Percentiles rank a stretch among this genome's conserved stretches.
Conservation (phyloP, 345 rosid genomes). For the Bretschneidera sinensis region DNA sequence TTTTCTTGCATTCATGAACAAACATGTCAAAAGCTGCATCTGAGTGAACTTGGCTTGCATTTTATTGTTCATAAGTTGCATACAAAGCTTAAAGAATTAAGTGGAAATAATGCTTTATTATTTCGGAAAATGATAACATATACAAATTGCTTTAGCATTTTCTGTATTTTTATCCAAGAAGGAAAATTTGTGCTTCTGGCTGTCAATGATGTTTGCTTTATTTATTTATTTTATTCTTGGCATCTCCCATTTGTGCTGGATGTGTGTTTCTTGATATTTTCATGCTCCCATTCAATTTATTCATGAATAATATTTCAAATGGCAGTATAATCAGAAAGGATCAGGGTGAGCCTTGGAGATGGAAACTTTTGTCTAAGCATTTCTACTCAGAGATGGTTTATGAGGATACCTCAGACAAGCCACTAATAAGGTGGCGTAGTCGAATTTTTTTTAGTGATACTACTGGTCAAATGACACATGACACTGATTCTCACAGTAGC, state of each 20-base stretch:
- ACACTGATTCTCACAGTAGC: conserved; percentile 17
- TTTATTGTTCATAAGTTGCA: neutral
- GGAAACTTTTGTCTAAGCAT: conserved; percentile 49
- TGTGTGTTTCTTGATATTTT: neutral
- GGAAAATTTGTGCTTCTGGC: neutral
- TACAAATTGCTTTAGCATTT: neutral
- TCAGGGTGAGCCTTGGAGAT: conserved; percentile 45
- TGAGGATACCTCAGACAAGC: conserved; percentile 55
- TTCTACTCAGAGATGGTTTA: conserved; percentile 77
- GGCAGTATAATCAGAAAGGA: conserved; percentile 54
- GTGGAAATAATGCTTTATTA: neutral
- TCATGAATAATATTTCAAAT: conserved; percentile 15
- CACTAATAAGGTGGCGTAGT: conserved; percentile 64
- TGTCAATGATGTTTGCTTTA: neutral
- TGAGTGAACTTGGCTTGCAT: neutral
- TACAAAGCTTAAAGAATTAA: neutral
- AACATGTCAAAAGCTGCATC: neutral
- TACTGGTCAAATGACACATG: conserved; percentile 24
- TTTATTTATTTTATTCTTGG: conserved; percentile 1
- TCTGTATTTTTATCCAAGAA: neutral
- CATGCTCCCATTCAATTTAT: conserved; percentile 8
- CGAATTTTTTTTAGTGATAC: conserved; percentile 52
- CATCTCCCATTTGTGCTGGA: neutral
- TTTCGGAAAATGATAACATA: neutral
- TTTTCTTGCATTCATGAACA: conserved; percentile 2